A percentile compares a stretch with the other conserved stretches of the same genome.
Conservation (phyloP, 140 eudicot species). For the Flaveria floridana region DNA sequence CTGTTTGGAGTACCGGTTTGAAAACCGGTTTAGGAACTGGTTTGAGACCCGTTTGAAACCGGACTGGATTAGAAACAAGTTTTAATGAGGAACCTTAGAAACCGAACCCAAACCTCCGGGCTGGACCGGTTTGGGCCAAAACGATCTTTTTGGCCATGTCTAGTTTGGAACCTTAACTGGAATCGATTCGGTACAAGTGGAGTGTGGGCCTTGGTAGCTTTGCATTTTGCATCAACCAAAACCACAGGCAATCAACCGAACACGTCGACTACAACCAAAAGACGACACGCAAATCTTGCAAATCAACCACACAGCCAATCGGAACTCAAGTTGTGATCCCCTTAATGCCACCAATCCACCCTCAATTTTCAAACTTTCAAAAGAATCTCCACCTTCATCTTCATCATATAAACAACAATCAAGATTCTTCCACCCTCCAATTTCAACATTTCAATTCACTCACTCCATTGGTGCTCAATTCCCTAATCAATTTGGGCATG, state of each 20-base stretch:
- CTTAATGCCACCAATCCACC: constrained; percentile 18
- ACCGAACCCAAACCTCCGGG: too few relatives aligned
- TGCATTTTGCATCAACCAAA: constrained; percentile 1
- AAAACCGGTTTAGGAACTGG: too few relatives aligned
- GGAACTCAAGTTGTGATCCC: constrained; percentile 25
- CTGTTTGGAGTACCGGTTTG: too few relatives aligned
- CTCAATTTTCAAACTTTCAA: not conserved
- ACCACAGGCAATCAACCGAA: not conserved
- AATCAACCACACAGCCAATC: constrained; percentile 33
- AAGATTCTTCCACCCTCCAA: constrained; percentile 25
- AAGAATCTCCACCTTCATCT: constrained; percentile 5
- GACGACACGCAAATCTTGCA: not conserved
- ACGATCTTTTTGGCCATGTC: too few relatives aligned
- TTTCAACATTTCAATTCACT: not conserved
- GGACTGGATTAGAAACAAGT: too few relatives aligned
- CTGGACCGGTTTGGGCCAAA: too few relatives aligned
- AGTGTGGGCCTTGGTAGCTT: not conserved
- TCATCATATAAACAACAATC: not conserved
- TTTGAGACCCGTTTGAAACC: too few relatives aligned
- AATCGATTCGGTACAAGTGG: constrained; percentile 10
- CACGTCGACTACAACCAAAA: constrained; percentile 32
- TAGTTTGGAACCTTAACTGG: too few relatives aligned
- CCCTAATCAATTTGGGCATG: not conserved
- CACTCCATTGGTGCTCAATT: not conserved
- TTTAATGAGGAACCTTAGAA: too few relatives aligned